Percentiles rank a stretch among this genome's conserved stretches.
These are phyloP conservation scores for Neonectria neomacrospora DNA, from an alignment of 2,329 filamentous ascomycete species.

Conservation along the genomic window DNA sequence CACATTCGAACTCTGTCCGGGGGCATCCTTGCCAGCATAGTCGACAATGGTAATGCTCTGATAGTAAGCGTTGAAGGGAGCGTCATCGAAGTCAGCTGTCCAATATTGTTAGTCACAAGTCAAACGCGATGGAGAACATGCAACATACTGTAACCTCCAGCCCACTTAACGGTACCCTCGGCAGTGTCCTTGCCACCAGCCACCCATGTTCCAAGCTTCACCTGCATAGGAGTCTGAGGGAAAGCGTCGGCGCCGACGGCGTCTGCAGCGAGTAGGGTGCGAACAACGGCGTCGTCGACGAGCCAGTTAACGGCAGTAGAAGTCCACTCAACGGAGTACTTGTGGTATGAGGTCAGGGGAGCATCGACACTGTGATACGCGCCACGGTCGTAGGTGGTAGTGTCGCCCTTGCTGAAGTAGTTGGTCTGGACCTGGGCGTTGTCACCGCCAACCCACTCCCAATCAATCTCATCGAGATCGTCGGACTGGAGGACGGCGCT, in stretches of 20 bases:
- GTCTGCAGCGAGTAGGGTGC: constrained; percentile 69
- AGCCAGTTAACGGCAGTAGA: constrained; percentile 71
- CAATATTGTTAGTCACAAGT: constrained; percentile 44
- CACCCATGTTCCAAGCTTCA: constrained; percentile 77
- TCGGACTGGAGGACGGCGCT: constrained; percentile 91
- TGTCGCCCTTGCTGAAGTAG: constrained; percentile 82
- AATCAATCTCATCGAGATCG: constrained; percentile 87
- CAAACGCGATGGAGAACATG: too few relatives aligned
- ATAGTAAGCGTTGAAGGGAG: constrained; percentile 67
- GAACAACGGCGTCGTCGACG: constrained; percentile 70
- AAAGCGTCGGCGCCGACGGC: constrained; percentile 68
- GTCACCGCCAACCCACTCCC: constrained; percentile 91
- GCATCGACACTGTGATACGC: constrained; percentile 67
- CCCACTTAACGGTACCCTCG: constrained; percentile 77
- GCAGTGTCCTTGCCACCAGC: constrained; percentile 67
- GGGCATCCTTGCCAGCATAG: constrained; percentile 61
- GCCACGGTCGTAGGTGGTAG: constrained; percentile 76
- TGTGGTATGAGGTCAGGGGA: constrained; percentile 69
- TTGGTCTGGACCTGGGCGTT: constrained; percentile 83
- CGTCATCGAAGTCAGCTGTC: constrained; percentile 60
- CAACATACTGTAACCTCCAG: constrained; percentile 62
- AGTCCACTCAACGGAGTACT: constrained; percentile 76
- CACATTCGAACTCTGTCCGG: constrained; percentile 51
- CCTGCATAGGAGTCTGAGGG: constrained; percentile 79
- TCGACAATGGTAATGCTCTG: constrained; percentile 65